phyloP scores from a whole-genome alignment of 164 flowering plant genomes.

The Magnolia sinica region DNA sequence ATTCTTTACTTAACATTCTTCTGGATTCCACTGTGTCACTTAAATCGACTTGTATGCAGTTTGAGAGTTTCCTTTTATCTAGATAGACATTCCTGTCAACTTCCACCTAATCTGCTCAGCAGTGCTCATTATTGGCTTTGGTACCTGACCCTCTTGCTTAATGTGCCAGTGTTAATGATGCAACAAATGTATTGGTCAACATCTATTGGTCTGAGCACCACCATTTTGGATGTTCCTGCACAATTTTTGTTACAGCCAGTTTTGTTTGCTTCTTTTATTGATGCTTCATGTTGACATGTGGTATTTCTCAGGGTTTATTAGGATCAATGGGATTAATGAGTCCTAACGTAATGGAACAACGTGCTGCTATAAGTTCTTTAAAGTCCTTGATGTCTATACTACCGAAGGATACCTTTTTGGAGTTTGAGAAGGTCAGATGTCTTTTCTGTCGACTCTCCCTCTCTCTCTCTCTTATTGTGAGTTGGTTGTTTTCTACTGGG shows the following conservation, averaged over 20 bases:
- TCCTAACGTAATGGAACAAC: conserved; percentile 54
- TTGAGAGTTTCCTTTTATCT: neutral
- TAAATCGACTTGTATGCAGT: too few species aligned
- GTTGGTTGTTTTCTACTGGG: too few species aligned
- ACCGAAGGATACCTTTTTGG: conserved; percentile 69
- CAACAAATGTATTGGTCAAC: neutral
- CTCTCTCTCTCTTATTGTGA: neutral
- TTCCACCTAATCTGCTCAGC: neutral
- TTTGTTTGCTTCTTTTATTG: neutral
- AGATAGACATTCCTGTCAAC: neutral
- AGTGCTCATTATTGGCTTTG: neutral
- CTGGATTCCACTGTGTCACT: too few species aligned
- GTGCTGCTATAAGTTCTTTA: conserved; percentile 69
- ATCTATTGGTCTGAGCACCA: neutral
- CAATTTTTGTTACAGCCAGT: neutral
- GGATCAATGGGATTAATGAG: conserved; percentile 74
- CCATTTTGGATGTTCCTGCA: neutral
- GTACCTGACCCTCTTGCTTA: neutral
- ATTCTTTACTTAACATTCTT: too few species aligned
- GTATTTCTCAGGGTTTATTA: conserved; percentile 49
- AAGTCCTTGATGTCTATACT: conserved; percentile 80
- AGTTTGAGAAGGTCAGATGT: conserved; percentile 70
- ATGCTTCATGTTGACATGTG: neutral
- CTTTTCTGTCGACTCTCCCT: neutral
- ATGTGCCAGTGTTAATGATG: neutral